Percentiles rank a stretch among this genome's conserved stretches.
Evolutionary conservation across 192 early-diverging fungal species (phyloP).

Genomic region (Rhizophagus prolifer): DNA sequence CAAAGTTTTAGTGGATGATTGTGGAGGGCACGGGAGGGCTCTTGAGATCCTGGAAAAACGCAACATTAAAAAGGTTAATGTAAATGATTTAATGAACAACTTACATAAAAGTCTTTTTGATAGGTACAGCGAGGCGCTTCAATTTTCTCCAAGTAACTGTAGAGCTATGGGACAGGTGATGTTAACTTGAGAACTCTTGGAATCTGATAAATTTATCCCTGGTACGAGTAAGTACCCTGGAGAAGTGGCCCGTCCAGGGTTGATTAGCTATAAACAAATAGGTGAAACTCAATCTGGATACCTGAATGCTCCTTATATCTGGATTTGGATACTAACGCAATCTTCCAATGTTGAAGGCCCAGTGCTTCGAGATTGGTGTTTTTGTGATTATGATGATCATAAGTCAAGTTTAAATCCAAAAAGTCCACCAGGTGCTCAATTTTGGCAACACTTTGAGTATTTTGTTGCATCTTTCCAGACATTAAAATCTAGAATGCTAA

Average conservation of each 20-base stretch:
- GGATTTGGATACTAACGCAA: slow-evolving; percentile 35
- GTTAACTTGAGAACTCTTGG: slow-evolving; percentile 1
- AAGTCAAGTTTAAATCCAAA: not conserved
- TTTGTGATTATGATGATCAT: slow-evolving; percentile 17
- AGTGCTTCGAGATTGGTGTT: slow-evolving; percentile 8
- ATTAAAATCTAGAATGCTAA: not conserved
- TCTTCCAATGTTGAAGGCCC: slow-evolving; percentile 3
- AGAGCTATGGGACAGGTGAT: not conserved
- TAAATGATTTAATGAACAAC: slow-evolving; percentile 32
- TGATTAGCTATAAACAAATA: slow-evolving; percentile 11
- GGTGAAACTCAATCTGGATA: not conserved
- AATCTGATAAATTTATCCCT: not conserved
- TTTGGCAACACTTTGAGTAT: slow-evolving; percentile 4
- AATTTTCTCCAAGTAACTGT: not conserved
- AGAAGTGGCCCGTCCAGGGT: not conserved
- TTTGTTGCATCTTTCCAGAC: not conserved
- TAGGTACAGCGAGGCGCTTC: too few relatives aligned
- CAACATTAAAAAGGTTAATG: slow-evolving; percentile 25
- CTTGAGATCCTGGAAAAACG: slow-evolving; percentile 15
- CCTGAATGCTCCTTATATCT: slow-evolving; percentile 36
- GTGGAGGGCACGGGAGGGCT: slow-evolving; percentile 39
- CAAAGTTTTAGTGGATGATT: slow-evolving; percentile 37
- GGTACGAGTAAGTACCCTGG: not conserved
- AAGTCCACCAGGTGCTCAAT: not conserved
- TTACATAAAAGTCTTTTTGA: not conserved